Evolutionary conservation across 306 rosid genomes (phyloP).

Genomic region (Prinsepia uniflora): DNA sequence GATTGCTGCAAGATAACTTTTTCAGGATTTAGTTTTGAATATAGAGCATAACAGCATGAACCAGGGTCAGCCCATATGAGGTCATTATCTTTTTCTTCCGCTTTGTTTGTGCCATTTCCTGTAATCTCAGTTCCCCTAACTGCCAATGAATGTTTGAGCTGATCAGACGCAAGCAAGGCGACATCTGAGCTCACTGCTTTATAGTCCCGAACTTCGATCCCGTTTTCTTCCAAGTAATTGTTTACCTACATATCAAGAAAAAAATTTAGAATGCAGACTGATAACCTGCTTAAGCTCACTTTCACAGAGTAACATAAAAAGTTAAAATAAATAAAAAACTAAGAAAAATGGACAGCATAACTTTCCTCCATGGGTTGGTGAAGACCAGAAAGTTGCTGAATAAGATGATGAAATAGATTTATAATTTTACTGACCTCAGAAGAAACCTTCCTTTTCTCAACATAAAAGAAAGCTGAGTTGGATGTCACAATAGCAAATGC

Average conservation of each 20-base stretch:
- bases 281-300: neutral
- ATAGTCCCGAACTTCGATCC: slow-evolving; percentile 79
- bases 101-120: slow-evolving; percentile 41
- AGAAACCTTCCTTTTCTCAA: slow-evolving; percentile 73
- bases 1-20: slow-evolving; percentile 69
- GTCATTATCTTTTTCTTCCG: slow-evolving; percentile 37
- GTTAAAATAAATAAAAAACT: neutral
- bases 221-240: slow-evolving; percentile 55
- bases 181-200: slow-evolving; percentile 61
- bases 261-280: slow-evolving; percentile 3
- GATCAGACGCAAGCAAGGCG: slow-evolving; percentile 53
- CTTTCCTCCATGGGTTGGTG: neutral
- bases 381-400: neutral
- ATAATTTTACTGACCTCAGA: slow-evolving; percentile 63
- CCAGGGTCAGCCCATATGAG: slow-evolving; percentile 87
- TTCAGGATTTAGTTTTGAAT: slow-evolving; percentile 62
- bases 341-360: neutral
- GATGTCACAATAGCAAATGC: slow-evolving; percentile 78
- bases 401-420: slow-evolving; percentile 18
- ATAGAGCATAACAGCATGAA: slow-evolving; percentile 80
- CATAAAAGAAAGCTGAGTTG: slow-evolving; percentile 71
- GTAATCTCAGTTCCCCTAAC: slow-evolving; percentile 30
- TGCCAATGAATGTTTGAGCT: slow-evolving; percentile 41
- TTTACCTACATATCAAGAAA: slow-evolving; percentile 52
- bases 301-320: neutral